Conservation (phyloP, 2,329 filamentous ascomycete species). For the Monosporascus sp. region DNA sequence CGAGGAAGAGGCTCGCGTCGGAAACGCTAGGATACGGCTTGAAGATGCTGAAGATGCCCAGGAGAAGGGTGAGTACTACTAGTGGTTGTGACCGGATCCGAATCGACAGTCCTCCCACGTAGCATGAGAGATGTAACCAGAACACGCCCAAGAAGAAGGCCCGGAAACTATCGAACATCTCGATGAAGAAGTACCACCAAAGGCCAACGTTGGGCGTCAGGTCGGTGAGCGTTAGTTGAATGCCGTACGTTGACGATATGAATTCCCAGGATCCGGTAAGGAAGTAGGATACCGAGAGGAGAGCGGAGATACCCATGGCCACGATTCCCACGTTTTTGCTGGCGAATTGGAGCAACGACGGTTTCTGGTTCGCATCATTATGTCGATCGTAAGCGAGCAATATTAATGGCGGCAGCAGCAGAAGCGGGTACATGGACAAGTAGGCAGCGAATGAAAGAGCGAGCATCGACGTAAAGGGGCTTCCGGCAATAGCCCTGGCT, state of each 20-base stretch:
- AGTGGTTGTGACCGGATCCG: slow-evolving; percentile 81
- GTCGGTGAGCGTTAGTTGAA: slow-evolving; percentile 85
- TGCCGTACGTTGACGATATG: slow-evolving; percentile 81
- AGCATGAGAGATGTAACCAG: slow-evolving; percentile 89
- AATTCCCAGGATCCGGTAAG: slow-evolving; percentile 86
- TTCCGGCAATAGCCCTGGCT: slow-evolving; percentile 70
- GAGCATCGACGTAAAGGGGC: slow-evolving; percentile 70
- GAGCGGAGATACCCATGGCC: slow-evolving; percentile 45
- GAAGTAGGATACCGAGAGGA: slow-evolving; percentile 67
- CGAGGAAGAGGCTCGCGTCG: slow-evolving; percentile 81
- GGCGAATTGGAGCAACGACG: slow-evolving; percentile 45
- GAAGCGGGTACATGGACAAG: slow-evolving; percentile 82
- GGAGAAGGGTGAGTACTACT: slow-evolving; percentile 75
- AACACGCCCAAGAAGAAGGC: slow-evolving; percentile 97
- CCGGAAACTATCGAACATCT: slow-evolving; percentile 98
- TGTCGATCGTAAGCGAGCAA: slow-evolving; percentile 73
- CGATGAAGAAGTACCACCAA: slow-evolving; percentile 99
- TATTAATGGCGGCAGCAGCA: slow-evolving; percentile 77
- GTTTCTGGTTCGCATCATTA: slow-evolving; percentile 24
- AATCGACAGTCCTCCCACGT: slow-evolving; percentile 80
- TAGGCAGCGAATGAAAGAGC: slow-evolving; percentile 84
- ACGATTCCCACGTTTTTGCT: slow-evolving; percentile 48
- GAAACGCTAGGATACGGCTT: slow-evolving; percentile 94
- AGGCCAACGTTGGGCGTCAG: slow-evolving; percentile 91
- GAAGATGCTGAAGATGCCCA: slow-evolving; percentile 90